Evolutionary conservation across 1,139 yeast species (phyloP), one percentile per base, ranked within the genome.

Genomic region (Suhomyces terraborum): DNA sequence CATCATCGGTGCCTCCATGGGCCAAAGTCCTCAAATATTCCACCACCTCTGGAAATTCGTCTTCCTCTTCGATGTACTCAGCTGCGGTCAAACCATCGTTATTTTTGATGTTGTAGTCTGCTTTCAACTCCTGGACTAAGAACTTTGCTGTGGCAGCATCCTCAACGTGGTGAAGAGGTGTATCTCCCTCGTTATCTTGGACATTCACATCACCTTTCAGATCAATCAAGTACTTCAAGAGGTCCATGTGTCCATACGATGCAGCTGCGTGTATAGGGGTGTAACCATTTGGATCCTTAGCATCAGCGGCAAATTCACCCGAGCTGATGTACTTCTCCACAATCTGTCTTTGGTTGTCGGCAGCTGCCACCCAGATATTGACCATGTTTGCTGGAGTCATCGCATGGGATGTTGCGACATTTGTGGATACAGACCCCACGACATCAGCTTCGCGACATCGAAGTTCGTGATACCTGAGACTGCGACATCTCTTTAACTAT

Each of bases 241-340:
- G 67, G 8, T 84, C 89, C 7, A 67, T 54, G 57, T 93, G 93
- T 5, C 94, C 94, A 59, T 93, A 93, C 1, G 97, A 85, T 4
- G 95, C 95, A 3, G 98, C 97, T 0, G 98, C 98, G 61, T 93
- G 98, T 21, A 93, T 75, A 9, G 98, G 95, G 0, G 98, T 91
- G 63, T 93, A 93, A 0, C 98, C 98, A 55, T 89, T 88, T 1
- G 88, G 85, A 60, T 93, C 98, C 51, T 84, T 80, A 14, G 84
- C 76, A 56, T 88, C 84, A 2, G 96, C 78, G 1, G 81, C 71
- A 48, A 71, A 74, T 10, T 66, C 58, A 0, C 84, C 84, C 0
- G 75, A 59, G 4, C 64, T 66, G 10, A 93, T 64, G 43, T 73
- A 69, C 8, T 72, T 56, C 49, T 80, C 76, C 10, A 93, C 96